phyloP scores from a whole-genome alignment of 202 grass and related monocot genomes.

The Carex arenaria region DNA sequence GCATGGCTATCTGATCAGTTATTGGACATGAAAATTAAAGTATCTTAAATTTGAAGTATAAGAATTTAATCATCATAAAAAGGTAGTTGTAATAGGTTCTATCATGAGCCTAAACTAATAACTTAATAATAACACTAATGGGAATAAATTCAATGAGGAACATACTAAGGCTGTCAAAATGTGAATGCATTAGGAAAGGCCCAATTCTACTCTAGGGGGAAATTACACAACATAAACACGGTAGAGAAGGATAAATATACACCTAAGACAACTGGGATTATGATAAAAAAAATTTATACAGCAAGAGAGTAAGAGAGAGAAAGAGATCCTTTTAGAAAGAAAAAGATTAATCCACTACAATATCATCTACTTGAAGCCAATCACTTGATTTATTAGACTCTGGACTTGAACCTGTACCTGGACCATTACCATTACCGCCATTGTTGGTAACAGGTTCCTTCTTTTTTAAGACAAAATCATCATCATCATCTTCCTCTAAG shows the following conservation, averaged over 20 bases:
- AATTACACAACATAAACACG: neutral
- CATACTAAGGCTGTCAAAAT: neutral
- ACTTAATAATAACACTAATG: neutral
- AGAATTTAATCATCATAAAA: neutral
- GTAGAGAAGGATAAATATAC: neutral
- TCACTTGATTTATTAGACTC: neutral
- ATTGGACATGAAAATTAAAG: neutral
- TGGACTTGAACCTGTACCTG: neutral
- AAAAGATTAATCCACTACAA: slow-evolving; percentile 8
- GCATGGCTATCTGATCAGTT: neutral
- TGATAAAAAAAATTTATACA: slow-evolving; percentile 4
- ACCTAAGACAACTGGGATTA: neutral
- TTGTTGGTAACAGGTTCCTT: neutral
- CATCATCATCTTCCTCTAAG: slow-evolving; percentile 13
- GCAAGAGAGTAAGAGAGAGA: neutral
- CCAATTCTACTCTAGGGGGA: neutral
- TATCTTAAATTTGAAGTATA: neutral
- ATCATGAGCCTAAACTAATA: neutral
- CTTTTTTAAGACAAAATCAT: neutral
- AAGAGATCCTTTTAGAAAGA: neutral
- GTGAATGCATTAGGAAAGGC: neutral
- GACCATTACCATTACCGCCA: neutral
- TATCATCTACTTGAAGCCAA: slow-evolving; percentile 9
- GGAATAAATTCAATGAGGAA: neutral
- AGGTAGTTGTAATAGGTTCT: neutral